Percentiles rank a stretch among this genome's conserved stretches.
These are phyloP conservation scores for Crotalaria pallida DNA, from an alignment of 306 rosid genomes.

Conservation along the genomic window DNA sequence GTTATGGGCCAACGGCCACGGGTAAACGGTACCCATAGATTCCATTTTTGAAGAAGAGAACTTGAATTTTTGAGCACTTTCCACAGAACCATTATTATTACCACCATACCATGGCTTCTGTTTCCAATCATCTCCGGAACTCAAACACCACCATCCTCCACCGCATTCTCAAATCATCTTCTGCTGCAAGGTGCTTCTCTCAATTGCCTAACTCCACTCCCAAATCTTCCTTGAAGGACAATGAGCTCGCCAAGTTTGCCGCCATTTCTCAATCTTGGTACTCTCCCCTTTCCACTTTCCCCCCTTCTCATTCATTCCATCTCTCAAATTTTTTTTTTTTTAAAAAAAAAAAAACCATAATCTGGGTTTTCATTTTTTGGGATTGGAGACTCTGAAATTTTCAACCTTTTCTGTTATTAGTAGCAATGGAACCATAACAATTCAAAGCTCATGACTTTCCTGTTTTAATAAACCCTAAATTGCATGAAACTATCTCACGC, in stretches of 20 bases:
- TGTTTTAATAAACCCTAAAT: neutral
- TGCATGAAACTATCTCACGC: neutral
- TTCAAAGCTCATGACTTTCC: neutral
- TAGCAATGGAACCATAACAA: neutral
- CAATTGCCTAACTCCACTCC: conserved; percentile 12
- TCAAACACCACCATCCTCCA: neutral
- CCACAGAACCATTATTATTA: neutral
- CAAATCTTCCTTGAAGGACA: conserved; percentile 49
- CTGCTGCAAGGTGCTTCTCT: conserved; percentile 39
- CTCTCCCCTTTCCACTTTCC: neutral
- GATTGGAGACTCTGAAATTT: neutral
- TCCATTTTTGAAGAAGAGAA: too few species aligned
- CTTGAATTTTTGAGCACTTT: too few species aligned
- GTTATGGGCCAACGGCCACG: too few species aligned
- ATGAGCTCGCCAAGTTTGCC: conserved; percentile 69
- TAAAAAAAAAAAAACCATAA: neutral
- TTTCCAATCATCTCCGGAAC: conserved; percentile 15
- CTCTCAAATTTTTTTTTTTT: too few species aligned
- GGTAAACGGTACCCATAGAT: too few species aligned
- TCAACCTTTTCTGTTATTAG: neutral
- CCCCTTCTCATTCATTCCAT: too few species aligned
- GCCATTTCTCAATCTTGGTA: conserved; percentile 75
- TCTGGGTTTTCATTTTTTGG: neutral
- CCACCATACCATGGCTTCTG: neutral
- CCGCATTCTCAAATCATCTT: conserved; percentile 6